phyloP scores from a whole-genome alignment of 768 basidiomycete species.

The Hypholoma sublateritium region DNA sequence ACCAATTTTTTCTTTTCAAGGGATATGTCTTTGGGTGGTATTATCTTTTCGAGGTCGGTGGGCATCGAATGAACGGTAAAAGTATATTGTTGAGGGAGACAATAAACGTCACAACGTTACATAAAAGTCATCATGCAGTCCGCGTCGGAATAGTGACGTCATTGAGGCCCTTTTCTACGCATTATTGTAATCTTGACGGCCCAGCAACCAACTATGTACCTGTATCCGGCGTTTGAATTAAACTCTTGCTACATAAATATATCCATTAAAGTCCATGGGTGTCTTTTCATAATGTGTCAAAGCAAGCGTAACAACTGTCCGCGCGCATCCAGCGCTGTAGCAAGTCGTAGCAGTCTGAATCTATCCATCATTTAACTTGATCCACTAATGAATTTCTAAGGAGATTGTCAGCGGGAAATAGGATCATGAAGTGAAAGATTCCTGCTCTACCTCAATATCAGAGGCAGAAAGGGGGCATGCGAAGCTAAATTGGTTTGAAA shows the following conservation, averaged over 20 bases:
- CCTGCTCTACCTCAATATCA: slow-evolving; percentile 20
- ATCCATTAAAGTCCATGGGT: neutral
- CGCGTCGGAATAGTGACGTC: neutral
- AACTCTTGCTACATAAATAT: neutral
- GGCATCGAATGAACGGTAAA: slow-evolving; percentile 6
- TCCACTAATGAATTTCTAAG: slow-evolving; percentile 18
- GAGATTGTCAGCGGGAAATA: neutral
- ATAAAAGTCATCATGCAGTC: no score
- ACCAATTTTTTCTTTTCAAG: slow-evolving; percentile 32
- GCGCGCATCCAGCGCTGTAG: neutral
- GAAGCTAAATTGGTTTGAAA: slow-evolving; percentile 63
- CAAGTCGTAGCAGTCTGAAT: neutral
- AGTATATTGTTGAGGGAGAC: no score
- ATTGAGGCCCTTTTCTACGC: no score
- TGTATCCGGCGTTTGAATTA: neutral
- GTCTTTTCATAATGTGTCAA: neutral
- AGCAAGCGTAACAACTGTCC: neutral
- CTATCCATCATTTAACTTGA: slow-evolving; percentile 1
- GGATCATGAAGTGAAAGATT: neutral
- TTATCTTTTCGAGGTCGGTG: slow-evolving; percentile 25
- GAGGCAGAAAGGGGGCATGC: slow-evolving; percentile 53
- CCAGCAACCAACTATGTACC: neutral
- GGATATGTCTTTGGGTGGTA: slow-evolving; percentile 40
- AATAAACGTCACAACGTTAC: no score
- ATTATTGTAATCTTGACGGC: no score